Conservation (phyloP, 139 green algal species). For the Helicosporidium sp. region DNA sequence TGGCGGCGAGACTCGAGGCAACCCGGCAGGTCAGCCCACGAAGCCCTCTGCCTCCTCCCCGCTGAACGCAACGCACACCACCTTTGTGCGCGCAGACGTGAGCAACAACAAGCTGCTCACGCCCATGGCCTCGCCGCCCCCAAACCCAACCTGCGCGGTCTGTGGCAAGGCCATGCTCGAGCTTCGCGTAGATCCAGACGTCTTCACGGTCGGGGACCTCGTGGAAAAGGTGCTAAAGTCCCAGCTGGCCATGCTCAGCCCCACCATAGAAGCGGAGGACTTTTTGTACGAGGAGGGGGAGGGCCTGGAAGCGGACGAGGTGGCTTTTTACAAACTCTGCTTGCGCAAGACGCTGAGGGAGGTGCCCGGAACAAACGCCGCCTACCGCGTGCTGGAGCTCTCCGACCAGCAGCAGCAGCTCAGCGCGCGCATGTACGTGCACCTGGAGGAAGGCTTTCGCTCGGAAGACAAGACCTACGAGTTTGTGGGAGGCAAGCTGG, state of each 20-base stretch:
- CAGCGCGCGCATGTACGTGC: slow-evolving; percentile 9
- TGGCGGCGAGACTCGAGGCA: too few relatives aligned
- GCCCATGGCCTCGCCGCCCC: slow-evolving; percentile 11
- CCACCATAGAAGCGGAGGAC: slow-evolving; percentile 18
- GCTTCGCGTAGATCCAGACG: slow-evolving; percentile 31
- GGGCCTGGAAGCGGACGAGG: slow-evolving; percentile 68
- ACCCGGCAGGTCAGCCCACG: too few relatives aligned
- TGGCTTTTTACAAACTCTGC: slow-evolving; percentile 13
- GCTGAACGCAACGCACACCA: slow-evolving; percentile 12
- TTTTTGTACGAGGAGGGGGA: slow-evolving; percentile 72
- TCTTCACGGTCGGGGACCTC: slow-evolving; percentile 35
- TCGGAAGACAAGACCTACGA: too few relatives aligned
- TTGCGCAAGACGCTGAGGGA: slow-evolving; percentile 23
- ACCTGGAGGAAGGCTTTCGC: too few relatives aligned
- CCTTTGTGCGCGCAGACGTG: slow-evolving; percentile 21
- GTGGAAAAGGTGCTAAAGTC: slow-evolving; percentile 52
- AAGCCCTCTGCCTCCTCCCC: too few relatives aligned
- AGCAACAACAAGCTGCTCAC: slow-evolving; percentile 19
- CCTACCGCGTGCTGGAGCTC: slow-evolving; percentile 46
- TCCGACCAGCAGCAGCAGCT: slow-evolving; percentile 55
- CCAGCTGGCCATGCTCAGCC: slow-evolving; percentile 35
- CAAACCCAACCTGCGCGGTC: slow-evolving; percentile 46
- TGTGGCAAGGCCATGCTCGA: slow-evolving; percentile 47
- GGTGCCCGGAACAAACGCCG: too few relatives aligned
- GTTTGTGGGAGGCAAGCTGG: too few relatives aligned